Percentiles rank a stretch among this genome's conserved stretches.
These are phyloP conservation scores for Lyophyllum semitale DNA, from an alignment of 768 basidiomycete species.

Conservation along the genomic window DNA sequence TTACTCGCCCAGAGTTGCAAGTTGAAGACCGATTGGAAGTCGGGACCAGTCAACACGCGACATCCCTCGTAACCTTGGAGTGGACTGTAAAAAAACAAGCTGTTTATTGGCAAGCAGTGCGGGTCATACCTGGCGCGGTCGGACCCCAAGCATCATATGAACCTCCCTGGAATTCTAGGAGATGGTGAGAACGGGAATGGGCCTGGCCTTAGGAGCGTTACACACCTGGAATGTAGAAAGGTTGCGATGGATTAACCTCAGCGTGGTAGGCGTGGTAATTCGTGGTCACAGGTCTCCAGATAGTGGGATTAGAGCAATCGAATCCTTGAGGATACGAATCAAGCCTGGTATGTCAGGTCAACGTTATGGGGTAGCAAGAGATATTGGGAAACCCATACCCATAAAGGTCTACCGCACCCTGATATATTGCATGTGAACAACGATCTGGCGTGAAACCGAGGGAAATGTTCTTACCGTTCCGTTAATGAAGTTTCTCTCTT, in stretches of 20 bases:
- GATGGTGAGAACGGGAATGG: not conserved
- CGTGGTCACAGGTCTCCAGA: constrained; percentile 65
- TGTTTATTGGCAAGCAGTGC: not conserved
- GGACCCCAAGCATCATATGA: constrained; percentile 85
- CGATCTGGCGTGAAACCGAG: not conserved
- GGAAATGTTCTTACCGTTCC: constrained; percentile 52
- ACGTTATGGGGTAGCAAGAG: not conserved
- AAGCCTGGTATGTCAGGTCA: constrained; percentile 32
- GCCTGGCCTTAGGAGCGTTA: not conserved
- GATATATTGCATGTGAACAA: not conserved
- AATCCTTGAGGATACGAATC: constrained; percentile 81
- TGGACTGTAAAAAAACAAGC: not conserved
- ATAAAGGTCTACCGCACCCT: constrained; percentile 78
- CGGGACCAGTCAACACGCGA: constrained; percentile 63
- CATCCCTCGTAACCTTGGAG: constrained; percentile 63
- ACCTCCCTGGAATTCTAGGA: constrained; percentile 66
- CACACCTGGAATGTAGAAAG: constrained; percentile 72
- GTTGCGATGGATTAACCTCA: constrained; percentile 49
- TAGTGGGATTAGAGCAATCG: constrained; percentile 73
- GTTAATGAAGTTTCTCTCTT: constrained; percentile 62
- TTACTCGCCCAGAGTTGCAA: constrained; percentile 78
- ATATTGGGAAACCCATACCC: constrained; percentile 42
- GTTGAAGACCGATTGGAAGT: constrained; percentile 82
- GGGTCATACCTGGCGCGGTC: constrained; percentile 55
- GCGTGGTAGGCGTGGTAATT: constrained; percentile 69